Conservation (phyloP, 257 asterid species). For the Fraxinus quadrangulata region DNA sequence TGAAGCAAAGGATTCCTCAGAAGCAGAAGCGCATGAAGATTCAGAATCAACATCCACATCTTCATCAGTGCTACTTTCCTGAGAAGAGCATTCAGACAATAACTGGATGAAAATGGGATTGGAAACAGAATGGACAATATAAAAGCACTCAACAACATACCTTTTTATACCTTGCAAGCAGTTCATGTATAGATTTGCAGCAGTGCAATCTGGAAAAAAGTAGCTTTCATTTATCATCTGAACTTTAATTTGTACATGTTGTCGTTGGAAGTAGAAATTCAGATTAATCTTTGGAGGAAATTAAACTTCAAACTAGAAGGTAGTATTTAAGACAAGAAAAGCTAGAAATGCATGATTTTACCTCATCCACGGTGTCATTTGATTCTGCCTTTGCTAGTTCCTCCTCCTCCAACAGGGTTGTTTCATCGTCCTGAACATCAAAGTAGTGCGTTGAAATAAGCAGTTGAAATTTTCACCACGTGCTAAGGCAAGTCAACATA, state of each 20-base stretch:
- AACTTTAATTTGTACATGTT: constrained; percentile 18
- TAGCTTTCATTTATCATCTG: constrained; percentile 20
- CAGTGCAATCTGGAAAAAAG: constrained; percentile 66
- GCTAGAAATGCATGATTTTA: constrained; percentile 23
- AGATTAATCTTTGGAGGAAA: constrained; percentile 19
- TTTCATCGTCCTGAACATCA: constrained; percentile 82
- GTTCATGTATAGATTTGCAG: constrained; percentile 84
- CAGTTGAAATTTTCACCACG: not conserved
- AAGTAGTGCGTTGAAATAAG: constrained; percentile 23
- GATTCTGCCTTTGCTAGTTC: constrained; percentile 73
- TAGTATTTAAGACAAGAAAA: constrained; percentile 18
- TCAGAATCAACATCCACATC: constrained; percentile 48
- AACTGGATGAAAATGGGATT: constrained; percentile 31
- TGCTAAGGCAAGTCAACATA: constrained; percentile 12
- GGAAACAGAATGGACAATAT: constrained; percentile 25
- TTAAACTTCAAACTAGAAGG: constrained; percentile 14
- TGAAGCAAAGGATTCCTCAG: constrained; percentile 57
- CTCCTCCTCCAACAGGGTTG: constrained; percentile 91
- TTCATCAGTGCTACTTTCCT: constrained; percentile 56
- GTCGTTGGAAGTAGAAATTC: constrained; percentile 11
- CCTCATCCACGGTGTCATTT: constrained; percentile 63
- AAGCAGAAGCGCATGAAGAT: constrained; percentile 50
- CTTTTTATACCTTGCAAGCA: constrained; percentile 92
- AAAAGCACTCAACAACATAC: constrained; percentile 48
- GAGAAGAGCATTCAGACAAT: constrained; percentile 27